Percentiles rank a stretch among this genome's conserved stretches.
Conservation (phyloP, 257 asterid species). For the Fraxinus anomala region DNA sequence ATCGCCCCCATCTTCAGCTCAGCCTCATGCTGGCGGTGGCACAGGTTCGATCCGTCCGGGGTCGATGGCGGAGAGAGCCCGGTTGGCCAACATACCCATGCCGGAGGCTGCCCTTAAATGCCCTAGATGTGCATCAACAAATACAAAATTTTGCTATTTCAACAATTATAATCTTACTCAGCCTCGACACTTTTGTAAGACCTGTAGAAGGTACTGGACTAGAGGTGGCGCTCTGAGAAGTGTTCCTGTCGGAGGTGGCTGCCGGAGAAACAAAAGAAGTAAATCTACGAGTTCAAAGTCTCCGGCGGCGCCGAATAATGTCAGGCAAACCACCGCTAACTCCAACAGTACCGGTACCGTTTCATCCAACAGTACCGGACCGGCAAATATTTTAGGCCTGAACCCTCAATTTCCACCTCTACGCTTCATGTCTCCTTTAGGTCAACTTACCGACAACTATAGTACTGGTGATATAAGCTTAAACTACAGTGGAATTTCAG, state of each 20-base stretch:
- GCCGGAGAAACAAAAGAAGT: slow-evolving; percentile 69
- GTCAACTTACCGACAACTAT: slow-evolving; percentile 52
- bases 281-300: slow-evolving; percentile 56
- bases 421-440: slow-evolving; percentile 61
- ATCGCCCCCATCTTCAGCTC: slow-evolving; percentile 24
- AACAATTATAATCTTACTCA: slow-evolving; percentile 87
- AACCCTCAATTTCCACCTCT: slow-evolving; percentile 51
- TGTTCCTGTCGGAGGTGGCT: slow-evolving; percentile 90
- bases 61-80: slow-evolving; percentile 84
- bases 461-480: slow-evolving; percentile 38
- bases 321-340: slow-evolving; percentile 43
- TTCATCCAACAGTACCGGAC: slow-evolving; percentile 36
- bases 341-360: slow-evolving; percentile 40
- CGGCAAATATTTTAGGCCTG: slow-evolving; percentile 34
- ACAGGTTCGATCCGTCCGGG: slow-evolving; percentile 68
- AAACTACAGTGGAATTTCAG: slow-evolving; percentile 47
- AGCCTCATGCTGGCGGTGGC: slow-evolving; percentile 37
- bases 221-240: slow-evolving; percentile 78
- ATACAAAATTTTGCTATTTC: slow-evolving; percentile 90
- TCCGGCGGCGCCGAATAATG: slow-evolving; percentile 42
- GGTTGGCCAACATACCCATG: slow-evolving; percentile 76
- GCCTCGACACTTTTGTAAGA: slow-evolving; percentile 95
- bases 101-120: slow-evolving; percentile 80
- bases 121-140: slow-evolving; percentile 83
- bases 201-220: slow-evolving; percentile 89